Evolutionary conservation across 371 early-diverging fungal genomes (phyloP), one percentile per base, ranked within the genome.

Genomic region (Mycotypha africana): DNA sequence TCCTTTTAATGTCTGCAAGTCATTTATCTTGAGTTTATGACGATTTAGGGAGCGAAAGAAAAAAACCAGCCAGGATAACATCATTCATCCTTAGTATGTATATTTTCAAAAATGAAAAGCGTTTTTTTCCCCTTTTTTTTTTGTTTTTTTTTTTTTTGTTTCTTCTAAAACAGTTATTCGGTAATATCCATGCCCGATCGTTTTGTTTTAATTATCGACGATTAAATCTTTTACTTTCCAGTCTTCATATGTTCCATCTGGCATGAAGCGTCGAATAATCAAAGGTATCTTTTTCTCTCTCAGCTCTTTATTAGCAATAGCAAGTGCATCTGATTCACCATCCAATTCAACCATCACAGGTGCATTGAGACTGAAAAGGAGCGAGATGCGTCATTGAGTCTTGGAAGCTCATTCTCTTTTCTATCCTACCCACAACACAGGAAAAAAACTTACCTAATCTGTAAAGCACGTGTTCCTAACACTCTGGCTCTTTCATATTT

Each of bases 401-500:
- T 28, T 26, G 26, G 2, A 19, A 19, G 22, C 20, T 16, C 23
- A 23, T 22, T 21, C 34, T 23, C 23, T 30, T 25, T 30, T 30
- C 16, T 45, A n/a, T 28, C 4, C 2, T 12, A n/a, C n/a, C n/a
- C n/a, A 1, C 2, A 14, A n/a, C 6, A 40, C 3, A 15, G 1
- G 17, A 11, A 10, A 9, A 30, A 19, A 11, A 10, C 15, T 47
- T 68, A 82, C 81, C 81, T 84, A 35, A 88, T 77, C 52, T 88
- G 88, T 45, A 89, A 70, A 4, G 89, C 89, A 14, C 89, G 73
- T 14, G 93, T 88, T 15, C 99, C 99, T 35, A 98, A 76, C 35
- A 98, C 81, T 48, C 95, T 79, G 26, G 98, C 97, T 47, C 90
- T 86, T 73, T 99, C 99, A 74, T 97, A 99, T 67, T 97, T 98